Evolutionary conservation across 306 rosid species (phyloP).

Genomic region (Betula pendula): DNA sequence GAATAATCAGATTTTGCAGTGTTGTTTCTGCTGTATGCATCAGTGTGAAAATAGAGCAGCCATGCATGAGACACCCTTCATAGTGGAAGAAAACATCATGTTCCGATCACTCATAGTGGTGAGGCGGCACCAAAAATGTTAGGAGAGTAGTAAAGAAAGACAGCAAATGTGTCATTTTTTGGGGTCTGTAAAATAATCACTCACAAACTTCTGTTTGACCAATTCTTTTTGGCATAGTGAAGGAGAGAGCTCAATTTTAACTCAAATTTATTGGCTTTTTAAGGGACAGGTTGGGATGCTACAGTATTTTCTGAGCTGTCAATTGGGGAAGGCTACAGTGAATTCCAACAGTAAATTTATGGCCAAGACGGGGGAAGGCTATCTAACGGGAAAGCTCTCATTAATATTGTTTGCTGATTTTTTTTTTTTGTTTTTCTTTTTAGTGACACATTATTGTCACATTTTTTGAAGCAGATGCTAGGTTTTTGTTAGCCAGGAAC

Average conservation of each 20-base stretch:
- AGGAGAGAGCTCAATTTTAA: neutral
- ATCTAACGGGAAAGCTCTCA: conserved; percentile 2
- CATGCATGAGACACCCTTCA: conserved; percentile 11
- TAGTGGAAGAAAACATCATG: neutral
- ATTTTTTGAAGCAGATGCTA: too few species aligned
- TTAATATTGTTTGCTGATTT: conserved; percentile 8
- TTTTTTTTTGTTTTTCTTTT: too few species aligned
- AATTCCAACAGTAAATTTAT: neutral
- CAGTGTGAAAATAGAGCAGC: conserved; percentile 4
- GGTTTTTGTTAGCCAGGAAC: too few species aligned
- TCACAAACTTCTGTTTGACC: conserved; percentile 32
- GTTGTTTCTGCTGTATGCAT: neutral
- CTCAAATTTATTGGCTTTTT: neutral
- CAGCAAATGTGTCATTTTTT: conserved; percentile 15
- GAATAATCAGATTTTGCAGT: conserved; percentile 8
- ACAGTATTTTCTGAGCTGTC: conserved; percentile 33
- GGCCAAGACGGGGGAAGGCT: conserved; percentile 1
- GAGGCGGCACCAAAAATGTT: conserved; percentile 37
- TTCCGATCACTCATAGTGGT: too few species aligned
- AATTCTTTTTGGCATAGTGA: neutral
- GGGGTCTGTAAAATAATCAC: conserved; percentile 2
- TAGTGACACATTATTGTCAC: too few species aligned
- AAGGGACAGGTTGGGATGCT: conserved; percentile 22
- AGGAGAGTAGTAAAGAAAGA: conserved; percentile 38
- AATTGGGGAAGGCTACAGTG: neutral